Base-by-base conservation (phyloP, 768 basidiomycete species). In the Naganishia friedmannii region DNA sequence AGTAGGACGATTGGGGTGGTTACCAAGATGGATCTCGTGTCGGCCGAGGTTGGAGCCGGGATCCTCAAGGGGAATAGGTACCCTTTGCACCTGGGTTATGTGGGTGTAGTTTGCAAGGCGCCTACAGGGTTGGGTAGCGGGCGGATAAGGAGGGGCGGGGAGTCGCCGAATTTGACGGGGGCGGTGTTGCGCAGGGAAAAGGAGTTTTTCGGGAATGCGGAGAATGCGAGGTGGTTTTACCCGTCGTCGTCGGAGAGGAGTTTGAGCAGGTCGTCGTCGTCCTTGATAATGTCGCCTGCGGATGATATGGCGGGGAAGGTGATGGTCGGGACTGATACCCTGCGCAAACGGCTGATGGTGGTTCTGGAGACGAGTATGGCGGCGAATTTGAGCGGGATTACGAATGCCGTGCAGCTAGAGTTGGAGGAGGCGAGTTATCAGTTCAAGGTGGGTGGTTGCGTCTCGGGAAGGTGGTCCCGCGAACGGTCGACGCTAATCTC, bases 291-390 rank as follows among this genome's bases (percentile, higher is more conserved):
- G n/a, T n/a, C n/a, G n/a, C n/a, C n/a, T n/a, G 26, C 45, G 5
- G 37, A 51, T 21, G 53, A 57, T 53, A 23, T 73, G 69, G 79
- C 79, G 28, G 79, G 82, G 70, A 78, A 78, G 8, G 79, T 96
- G 28, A 89, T 95, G 89, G 88, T 92, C 12, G 95, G 95, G 28
- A 95, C 93, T 2, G 89, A 89, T 76, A 96, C 92, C 29, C 86
- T 99, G 32, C 88, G 92, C 17, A 86, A 88, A 37, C 87, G 92
- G 68, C 85, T 99, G 32, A 97, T 97, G 95, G 91, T 96, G 74
- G 95, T 98, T 6, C 85, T 99, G 69, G 96, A 99, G 80, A 92
- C 92, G 15, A 93, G 91, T 42, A 99, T 99, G 96, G 91, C 93
- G 0, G 90, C 90, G 1, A 93, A 93, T 45, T 85, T 99, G 4